phyloP scores from a whole-genome alignment of 2,329 filamentous ascomycete species.

The Trichophyton schoenleinii region DNA sequence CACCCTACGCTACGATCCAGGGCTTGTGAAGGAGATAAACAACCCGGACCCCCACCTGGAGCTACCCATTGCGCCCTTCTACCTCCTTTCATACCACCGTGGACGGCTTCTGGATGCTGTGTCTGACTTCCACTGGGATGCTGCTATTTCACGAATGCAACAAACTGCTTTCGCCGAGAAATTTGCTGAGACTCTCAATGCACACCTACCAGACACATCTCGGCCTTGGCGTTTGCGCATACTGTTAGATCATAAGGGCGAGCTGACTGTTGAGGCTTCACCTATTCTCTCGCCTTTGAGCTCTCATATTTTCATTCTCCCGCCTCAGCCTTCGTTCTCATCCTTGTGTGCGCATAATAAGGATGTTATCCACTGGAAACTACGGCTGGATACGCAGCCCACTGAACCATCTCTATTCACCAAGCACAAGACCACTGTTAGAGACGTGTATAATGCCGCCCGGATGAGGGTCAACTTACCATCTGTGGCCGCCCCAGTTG shows the following conservation, averaged over 20 bases:
- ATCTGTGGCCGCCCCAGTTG: constrained; percentile 37
- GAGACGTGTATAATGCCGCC: constrained; percentile 59
- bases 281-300: constrained; percentile 19
- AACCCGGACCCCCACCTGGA: constrained; percentile 23
- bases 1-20: constrained; percentile 58
- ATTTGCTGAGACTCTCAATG: constrained; percentile 20
- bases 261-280: constrained; percentile 22
- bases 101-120: constrained; percentile 59
- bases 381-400: constrained; percentile 41
- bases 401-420: constrained; percentile 54
- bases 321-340: not conserved
- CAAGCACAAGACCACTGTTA: constrained; percentile 70
- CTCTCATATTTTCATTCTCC: constrained; percentile 9
- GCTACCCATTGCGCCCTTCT: constrained; percentile 48
- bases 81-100: constrained; percentile 67
- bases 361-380: constrained; percentile 28
- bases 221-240: constrained; percentile 30
- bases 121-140: constrained; percentile 36
- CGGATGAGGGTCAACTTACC: constrained; percentile 48
- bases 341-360: constrained; percentile 5
- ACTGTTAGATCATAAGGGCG: constrained; percentile 21
- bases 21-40: constrained; percentile 33
- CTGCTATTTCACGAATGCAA: constrained; percentile 21
- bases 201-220: constrained; percentile 21
- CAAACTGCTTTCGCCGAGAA: constrained; percentile 19